Percentiles rank a stretch among this genome's conserved stretches.
phyloP scores from a whole-genome alignment of 1,139 yeast genomes.

The Debaryomyces fabryi region DNA sequence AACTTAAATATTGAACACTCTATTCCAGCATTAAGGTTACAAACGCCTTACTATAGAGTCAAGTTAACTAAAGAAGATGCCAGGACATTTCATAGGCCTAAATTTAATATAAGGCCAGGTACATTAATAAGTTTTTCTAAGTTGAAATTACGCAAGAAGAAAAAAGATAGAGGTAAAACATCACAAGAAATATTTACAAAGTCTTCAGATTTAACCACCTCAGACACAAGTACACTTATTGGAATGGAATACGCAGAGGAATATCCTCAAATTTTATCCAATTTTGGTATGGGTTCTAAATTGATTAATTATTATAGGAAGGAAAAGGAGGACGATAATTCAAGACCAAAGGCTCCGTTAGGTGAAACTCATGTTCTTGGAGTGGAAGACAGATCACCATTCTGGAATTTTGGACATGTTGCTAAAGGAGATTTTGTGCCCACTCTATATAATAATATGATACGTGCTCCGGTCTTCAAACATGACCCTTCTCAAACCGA shows the following conservation, averaged over 20 bases:
- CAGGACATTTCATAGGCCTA: slow-evolving; percentile 80
- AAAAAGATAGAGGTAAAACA: slow-evolving; percentile 86
- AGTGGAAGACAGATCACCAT: slow-evolving; percentile 93
- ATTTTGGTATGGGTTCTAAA: slow-evolving; percentile 96
- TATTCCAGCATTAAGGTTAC: slow-evolving; percentile 81
- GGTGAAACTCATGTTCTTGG: slow-evolving; percentile 98
- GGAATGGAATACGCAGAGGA: slow-evolving; percentile 92
- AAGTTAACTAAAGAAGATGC: slow-evolving; percentile 67
- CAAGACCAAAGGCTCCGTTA: slow-evolving; percentile 83
- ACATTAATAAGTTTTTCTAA: slow-evolving; percentile 75
- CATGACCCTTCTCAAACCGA: slow-evolving; percentile 83
- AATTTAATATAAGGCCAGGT: slow-evolving; percentile 76
- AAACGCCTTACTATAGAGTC: slow-evolving; percentile 90
- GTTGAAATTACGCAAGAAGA: slow-evolving; percentile 78
- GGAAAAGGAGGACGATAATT: slow-evolving; percentile 74
- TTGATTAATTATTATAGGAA: slow-evolving; percentile 91
- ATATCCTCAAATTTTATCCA: slow-evolving; percentile 77
- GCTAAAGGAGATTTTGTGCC: slow-evolving; percentile 95
- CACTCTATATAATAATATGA: slow-evolving; percentile 86
- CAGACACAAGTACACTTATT: slow-evolving; percentile 79
- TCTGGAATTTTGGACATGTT: slow-evolving; percentile 98
- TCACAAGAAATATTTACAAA: slow-evolving; percentile 70
- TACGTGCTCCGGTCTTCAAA: slow-evolving; percentile 89
- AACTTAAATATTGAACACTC: slow-evolving; percentile 91
- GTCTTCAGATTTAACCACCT: slow-evolving; percentile 76